Conservation (phyloP, 805 yeast genomes). For the Candida hungchunana region DNA sequence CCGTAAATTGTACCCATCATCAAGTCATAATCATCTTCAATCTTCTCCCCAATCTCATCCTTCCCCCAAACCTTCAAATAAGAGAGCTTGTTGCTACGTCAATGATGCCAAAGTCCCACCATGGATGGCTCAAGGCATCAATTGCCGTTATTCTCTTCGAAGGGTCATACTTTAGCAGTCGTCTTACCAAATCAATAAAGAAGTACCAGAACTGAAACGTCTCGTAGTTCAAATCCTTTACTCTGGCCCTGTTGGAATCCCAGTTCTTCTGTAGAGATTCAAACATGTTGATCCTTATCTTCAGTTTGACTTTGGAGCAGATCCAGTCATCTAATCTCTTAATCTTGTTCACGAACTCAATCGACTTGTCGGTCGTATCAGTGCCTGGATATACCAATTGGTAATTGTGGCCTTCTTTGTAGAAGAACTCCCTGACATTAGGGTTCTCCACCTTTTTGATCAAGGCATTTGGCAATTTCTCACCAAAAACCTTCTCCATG, state of each 20-base stretch:
- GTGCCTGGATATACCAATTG: slow-evolving; percentile 35
- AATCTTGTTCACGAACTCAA: slow-evolving; percentile 35
- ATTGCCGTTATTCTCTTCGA: slow-evolving; percentile 65
- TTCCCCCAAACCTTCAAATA: no score
- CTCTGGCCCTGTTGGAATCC: slow-evolving; percentile 23
- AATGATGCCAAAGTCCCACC: slow-evolving; percentile 63
- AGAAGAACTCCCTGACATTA: slow-evolving; percentile 11
- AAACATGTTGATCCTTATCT: slow-evolving; percentile 23
- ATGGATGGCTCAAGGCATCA: slow-evolving; percentile 76
- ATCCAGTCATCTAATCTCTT: slow-evolving; percentile 41
- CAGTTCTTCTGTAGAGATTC: slow-evolving; percentile 20
- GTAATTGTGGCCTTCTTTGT: slow-evolving; percentile 13
- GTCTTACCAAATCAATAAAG: slow-evolving; percentile 65
- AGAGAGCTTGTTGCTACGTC: slow-evolving; percentile 41
- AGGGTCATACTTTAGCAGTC: slow-evolving; percentile 70
- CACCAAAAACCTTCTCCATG: slow-evolving; percentile 79
- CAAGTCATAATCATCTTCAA: no score
- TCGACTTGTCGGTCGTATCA: slow-evolving; percentile 35
- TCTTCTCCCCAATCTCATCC: no score
- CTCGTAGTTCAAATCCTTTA: slow-evolving; percentile 44
- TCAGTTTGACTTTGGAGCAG: slow-evolving; percentile 31
- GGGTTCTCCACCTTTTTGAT: slow-evolving; percentile 26
- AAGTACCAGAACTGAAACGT: slow-evolving; percentile 80
- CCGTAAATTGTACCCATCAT: no score
- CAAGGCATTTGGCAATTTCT: slow-evolving; percentile 38